Evolutionary conservation across 768 basidiomycete species (phyloP).

Genomic region (Phaeolepiota aurea): DNA sequence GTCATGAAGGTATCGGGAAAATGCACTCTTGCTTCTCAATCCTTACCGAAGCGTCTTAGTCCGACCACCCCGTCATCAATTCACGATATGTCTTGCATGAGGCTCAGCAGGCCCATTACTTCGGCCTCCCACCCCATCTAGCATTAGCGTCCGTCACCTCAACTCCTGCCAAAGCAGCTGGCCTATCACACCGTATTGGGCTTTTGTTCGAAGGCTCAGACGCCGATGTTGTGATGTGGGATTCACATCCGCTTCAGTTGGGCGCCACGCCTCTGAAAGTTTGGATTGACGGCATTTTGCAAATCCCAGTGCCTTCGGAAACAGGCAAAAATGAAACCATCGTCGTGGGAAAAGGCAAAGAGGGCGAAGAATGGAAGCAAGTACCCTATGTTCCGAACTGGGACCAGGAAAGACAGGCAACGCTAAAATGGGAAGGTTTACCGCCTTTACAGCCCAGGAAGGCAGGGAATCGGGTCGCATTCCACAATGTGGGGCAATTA

Average conservation of each 20-base stretch:
- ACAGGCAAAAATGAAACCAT: conserved; percentile 28
- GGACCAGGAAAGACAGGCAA: conserved; percentile 50
- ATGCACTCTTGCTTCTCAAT: not conserved
- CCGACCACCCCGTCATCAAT: conserved; percentile 51
- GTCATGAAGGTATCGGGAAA: conserved; percentile 62
- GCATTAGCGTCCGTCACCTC: conserved; percentile 64
- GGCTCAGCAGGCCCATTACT: conserved; percentile 65
- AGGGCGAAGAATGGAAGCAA: conserved; percentile 33
- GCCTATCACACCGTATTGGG: conserved; percentile 73
- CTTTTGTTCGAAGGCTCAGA: conserved; percentile 48
- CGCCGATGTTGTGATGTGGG: conserved; percentile 70
- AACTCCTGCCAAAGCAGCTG: conserved; percentile 54
- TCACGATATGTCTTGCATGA: conserved; percentile 64
- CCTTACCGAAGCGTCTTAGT: conserved; percentile 22
- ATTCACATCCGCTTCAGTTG: conserved; percentile 64
- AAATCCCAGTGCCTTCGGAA: conserved; percentile 50
- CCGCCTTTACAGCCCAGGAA: conserved; percentile 46
- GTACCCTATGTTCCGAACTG: conserved; percentile 53
- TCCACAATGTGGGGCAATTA: conserved; percentile 59
- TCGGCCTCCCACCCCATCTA: conserved; percentile 46
- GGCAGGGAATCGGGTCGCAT: conserved; percentile 33
- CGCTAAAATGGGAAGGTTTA: conserved; percentile 59
- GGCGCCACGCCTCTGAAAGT: conserved; percentile 70
- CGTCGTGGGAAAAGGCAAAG: conserved; percentile 34
- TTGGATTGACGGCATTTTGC: conserved; percentile 81